A percentile compares a stretch with the other conserved stretches of the same genome.
These are phyloP conservation scores for Ustilago cynodontis DNA, from an alignment of 1,284 basidiomycete genomes.

Conservation along the genomic window DNA sequence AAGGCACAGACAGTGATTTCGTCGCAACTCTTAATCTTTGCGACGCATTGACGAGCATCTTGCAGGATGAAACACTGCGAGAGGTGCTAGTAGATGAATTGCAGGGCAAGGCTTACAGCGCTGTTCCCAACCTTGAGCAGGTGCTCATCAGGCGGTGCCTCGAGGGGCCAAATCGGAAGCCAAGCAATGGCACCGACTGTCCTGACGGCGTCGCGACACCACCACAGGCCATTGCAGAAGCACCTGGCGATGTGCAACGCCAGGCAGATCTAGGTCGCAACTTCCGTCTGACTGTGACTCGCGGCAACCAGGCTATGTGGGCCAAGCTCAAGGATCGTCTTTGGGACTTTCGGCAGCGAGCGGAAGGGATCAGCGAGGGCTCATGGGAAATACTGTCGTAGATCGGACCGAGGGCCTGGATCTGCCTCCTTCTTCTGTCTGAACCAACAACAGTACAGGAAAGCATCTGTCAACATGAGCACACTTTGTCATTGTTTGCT, in stretches of 20 bases:
- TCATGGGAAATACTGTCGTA: constrained; percentile 47
- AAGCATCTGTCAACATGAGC: no score
- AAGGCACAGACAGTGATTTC: not conserved
- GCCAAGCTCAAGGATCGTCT: constrained; percentile 61
- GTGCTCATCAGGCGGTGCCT: constrained; percentile 23
- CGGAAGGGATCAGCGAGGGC: constrained; percentile 43
- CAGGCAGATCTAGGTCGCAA: constrained; percentile 10
- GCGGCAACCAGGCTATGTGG: constrained; percentile 58
- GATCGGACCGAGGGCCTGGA: not conserved
- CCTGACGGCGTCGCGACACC: not conserved
- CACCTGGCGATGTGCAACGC: not conserved
- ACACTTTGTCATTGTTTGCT: not conserved
- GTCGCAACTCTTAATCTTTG: constrained; percentile 29
- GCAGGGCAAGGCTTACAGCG: constrained; percentile 33
- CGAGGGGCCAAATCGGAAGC: constrained; percentile 2
- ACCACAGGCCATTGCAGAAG: not conserved
- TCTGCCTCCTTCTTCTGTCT: not conserved
- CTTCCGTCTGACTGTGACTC: constrained; percentile 49
- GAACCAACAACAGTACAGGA: no score
- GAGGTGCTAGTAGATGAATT: constrained; percentile 37
- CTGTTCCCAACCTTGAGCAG: constrained; percentile 21
- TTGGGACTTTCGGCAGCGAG: constrained; percentile 62
- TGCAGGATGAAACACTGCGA: constrained; percentile 27
- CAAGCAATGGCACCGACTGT: not conserved
- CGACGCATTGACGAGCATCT: constrained; percentile 27